Conservation (phyloP, 139 green algal genomes). For the Chlamydomonas sp. region DNA sequence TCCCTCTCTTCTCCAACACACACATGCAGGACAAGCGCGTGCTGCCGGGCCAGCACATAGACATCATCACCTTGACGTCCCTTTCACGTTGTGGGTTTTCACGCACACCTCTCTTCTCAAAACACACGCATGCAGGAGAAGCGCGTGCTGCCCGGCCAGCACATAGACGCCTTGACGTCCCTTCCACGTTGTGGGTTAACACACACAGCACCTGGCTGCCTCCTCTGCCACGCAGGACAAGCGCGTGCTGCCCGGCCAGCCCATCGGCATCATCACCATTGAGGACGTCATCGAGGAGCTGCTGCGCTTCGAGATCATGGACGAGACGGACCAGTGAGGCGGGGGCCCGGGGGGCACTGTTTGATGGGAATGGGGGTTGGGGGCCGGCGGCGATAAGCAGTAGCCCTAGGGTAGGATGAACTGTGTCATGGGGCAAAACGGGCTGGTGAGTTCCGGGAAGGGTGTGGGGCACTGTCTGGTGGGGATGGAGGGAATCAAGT, state of each 20-base stretch:
- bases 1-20: neutral
- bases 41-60: conserved; percentile 41
- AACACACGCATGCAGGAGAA: neutral
- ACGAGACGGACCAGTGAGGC: conserved; percentile 73
- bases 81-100: neutral
- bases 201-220: too few species aligned
- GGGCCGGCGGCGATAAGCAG: too few species aligned
- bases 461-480: too few species aligned
- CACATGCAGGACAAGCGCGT: conserved; percentile 18
- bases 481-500: too few species aligned
- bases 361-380: too few species aligned
- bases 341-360: too few species aligned
- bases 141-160: neutral
- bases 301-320: conserved; percentile 70
- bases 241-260: conserved; percentile 31
- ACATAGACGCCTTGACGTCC: neutral
- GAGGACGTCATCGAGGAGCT: conserved; percentile 83
- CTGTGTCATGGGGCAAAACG: too few species aligned
- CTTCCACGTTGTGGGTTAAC: neutral
- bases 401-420: too few species aligned
- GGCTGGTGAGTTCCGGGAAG: too few species aligned
- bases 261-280: conserved; percentile 78
- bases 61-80: conserved; percentile 74
- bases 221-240: conserved; percentile 11
- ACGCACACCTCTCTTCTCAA: neutral